These are phyloP conservation scores for Tagetes erecta DNA, from an alignment of 129 eudicot genomes.

Conservation along the genomic window DNA sequence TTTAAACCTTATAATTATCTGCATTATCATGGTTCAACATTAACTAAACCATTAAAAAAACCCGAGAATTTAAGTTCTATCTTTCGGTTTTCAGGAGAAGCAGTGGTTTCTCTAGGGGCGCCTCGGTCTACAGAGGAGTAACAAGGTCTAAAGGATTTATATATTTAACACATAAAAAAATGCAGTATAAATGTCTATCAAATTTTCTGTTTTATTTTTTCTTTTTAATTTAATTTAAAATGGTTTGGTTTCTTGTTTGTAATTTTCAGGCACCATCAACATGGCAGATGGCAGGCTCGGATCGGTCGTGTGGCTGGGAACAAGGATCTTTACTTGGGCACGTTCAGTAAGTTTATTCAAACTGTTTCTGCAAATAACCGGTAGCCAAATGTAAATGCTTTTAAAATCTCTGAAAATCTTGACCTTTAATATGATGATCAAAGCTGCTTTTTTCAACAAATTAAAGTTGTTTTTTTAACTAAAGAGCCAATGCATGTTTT, in stretches of 20 bases:
- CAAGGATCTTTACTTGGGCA: constrained; percentile 87
- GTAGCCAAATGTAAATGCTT: constrained; percentile 23
- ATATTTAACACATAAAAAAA: neutral
- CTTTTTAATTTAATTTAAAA: neutral
- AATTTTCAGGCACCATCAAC: constrained; percentile 79
- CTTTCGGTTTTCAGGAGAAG: constrained; percentile 60
- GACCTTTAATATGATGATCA: constrained; percentile 39
- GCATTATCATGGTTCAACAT: neutral
- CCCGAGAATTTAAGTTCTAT: neutral
- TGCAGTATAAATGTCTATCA: neutral
- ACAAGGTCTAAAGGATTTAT: constrained; percentile 57
- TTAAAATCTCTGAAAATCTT: constrained; percentile 39
- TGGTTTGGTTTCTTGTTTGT: neutral
- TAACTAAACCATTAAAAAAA: neutral
- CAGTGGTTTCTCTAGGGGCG: constrained; percentile 98
- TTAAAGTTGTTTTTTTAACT: constrained; percentile 23
- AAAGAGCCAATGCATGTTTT: constrained; percentile 43
- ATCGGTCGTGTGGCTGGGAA: constrained; percentile 94
- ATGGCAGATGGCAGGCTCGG: constrained; percentile 96
- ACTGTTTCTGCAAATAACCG: constrained; percentile 3
- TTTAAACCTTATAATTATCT: neutral
- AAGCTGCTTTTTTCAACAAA: constrained; percentile 45
- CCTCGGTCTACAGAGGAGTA: constrained; percentile 93
- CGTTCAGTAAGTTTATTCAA: constrained; percentile 68
- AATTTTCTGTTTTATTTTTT: neutral